A percentile compares a stretch with the other conserved stretches of the same genome.
Conservation (phyloP, 1,139 yeast species). For the Kurtzmaniella quercitrusa region DNA sequence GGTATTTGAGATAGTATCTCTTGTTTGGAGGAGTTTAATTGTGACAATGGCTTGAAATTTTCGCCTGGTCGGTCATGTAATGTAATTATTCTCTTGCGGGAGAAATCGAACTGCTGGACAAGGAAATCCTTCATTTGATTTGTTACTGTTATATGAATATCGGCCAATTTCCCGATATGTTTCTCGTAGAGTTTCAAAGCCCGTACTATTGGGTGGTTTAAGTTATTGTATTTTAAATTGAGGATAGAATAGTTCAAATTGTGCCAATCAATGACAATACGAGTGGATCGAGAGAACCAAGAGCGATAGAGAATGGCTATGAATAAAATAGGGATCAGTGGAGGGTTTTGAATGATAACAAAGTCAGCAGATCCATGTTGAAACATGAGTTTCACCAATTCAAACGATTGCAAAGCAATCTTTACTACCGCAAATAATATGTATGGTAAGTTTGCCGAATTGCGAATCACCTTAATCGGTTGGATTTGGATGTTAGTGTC, state of each 20-base stretch:
- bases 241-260: constrained; percentile 85
- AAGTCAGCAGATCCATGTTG: constrained; percentile 60
- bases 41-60: constrained; percentile 52
- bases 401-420: constrained; percentile 50
- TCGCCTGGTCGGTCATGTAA: constrained; percentile 74
- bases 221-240: constrained; percentile 55
- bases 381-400: constrained; percentile 45
- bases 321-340: constrained; percentile 77
- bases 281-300: constrained; percentile 52
- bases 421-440: constrained; percentile 57
- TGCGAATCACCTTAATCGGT: constrained; percentile 45
- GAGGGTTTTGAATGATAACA: constrained; percentile 89
- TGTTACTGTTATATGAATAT: constrained; percentile 76
- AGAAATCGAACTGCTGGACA: constrained; percentile 48
- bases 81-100: constrained; percentile 31
- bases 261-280: constrained; percentile 91
- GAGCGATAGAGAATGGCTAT: constrained; percentile 54
- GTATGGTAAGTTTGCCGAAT: constrained; percentile 46
- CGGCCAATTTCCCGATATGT: constrained; percentile 57
- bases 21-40: constrained; percentile 15
- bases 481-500: constrained; percentile 50
- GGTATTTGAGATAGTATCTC: constrained; percentile 35
- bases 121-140: constrained; percentile 64
- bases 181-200: constrained; percentile 56
- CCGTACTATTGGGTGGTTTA: constrained; percentile 59